Percentiles rank a stretch among this genome's conserved stretches.
These are phyloP conservation scores for Boletus tylopilopsis DNA, from an alignment of 768 basidiomycete genomes.

Conservation along the genomic window DNA sequence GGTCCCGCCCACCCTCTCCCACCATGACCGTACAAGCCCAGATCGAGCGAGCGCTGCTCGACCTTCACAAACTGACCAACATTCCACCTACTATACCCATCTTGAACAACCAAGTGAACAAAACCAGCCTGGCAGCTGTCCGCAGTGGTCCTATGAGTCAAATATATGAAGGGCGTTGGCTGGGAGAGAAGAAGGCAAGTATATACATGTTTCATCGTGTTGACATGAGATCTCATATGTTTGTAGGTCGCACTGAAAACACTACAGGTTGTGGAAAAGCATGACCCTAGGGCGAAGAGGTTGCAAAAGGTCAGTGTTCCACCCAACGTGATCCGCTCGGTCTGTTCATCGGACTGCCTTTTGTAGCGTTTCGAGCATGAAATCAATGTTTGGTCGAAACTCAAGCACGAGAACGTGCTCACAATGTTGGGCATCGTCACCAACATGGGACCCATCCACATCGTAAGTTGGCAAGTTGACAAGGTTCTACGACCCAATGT, in stretches of 20 bases:
- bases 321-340: neutral
- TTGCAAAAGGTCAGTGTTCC: slow-evolving; percentile 29
- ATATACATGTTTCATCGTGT: neutral
- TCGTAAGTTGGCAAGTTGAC: slow-evolving; percentile 29
- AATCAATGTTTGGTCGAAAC: slow-evolving; percentile 49
- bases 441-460: slow-evolving; percentile 49
- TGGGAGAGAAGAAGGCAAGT: slow-evolving; percentile 48
- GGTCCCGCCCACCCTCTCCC: slow-evolving; percentile 24
- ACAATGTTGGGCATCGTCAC: slow-evolving; percentile 57
- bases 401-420: slow-evolving; percentile 44
- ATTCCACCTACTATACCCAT: slow-evolving; percentile 50
- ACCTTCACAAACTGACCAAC: slow-evolving; percentile 48
- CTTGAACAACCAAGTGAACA: slow-evolving; percentile 51
- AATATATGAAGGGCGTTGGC: slow-evolving; percentile 52
- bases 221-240: neutral
- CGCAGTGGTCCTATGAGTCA: slow-evolving; percentile 54
- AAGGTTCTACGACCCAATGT: neutral
- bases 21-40: slow-evolving; percentile 31
- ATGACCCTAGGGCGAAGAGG: slow-evolving; percentile 41
- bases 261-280: slow-evolving; percentile 42
- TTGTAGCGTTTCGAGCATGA: slow-evolving; percentile 54
- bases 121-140: slow-evolving; percentile 32
- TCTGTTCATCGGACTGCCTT: neutral
- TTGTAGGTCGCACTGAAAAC: slow-evolving; percentile 56
- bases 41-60: slow-evolving; percentile 43